Percentiles rank a stretch among this genome's conserved stretches.
Evolutionary conservation across 345 rosid genomes (phyloP).

Genomic region (Rhodamnia argentea): DNA sequence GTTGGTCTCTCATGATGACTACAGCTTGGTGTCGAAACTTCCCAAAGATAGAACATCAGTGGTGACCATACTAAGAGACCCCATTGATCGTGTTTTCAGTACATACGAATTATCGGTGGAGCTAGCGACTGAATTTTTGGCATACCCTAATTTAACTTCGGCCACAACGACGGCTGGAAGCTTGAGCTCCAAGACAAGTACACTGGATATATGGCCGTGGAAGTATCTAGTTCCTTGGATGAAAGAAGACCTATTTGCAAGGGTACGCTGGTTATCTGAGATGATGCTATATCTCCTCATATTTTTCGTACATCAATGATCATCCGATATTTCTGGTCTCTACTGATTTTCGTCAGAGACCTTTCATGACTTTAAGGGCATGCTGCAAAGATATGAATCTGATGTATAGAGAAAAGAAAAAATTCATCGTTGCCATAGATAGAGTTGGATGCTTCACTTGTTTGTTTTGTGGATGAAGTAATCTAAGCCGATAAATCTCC

Average conservation of each 20-base stretch:
- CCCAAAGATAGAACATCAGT: constrained; percentile 75
- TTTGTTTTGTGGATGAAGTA: not conserved
- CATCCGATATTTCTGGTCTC: not conserved
- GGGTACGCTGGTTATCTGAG: constrained; percentile 39
- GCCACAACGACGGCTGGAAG: constrained; percentile 54
- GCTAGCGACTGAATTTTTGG: constrained; percentile 89
- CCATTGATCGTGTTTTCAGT: constrained; percentile 81
- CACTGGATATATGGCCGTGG: constrained; percentile 99
- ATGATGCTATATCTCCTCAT: not conserved
- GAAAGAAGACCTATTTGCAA: constrained; percentile 82
- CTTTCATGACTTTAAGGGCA: not conserved
- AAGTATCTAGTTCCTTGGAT: constrained; percentile 94
- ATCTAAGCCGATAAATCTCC: not conserved
- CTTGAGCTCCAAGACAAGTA: constrained; percentile 52
- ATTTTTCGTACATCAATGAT: not conserved
- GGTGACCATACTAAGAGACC: constrained; percentile 85
- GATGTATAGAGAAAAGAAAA: too few relatives aligned
- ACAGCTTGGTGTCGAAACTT: constrained; percentile 81
- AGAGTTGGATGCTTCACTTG: not conserved
- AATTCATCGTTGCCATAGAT: not conserved
- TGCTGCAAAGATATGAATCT: not conserved
- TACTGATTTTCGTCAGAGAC: not conserved
- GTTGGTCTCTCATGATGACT: constrained; percentile 89
- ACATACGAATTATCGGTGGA: constrained; percentile 88
- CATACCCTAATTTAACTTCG: constrained; percentile 83